Conservation (phyloP, 768 basidiomycete species). For the Rhodotorula kratochvilovae region DNA sequence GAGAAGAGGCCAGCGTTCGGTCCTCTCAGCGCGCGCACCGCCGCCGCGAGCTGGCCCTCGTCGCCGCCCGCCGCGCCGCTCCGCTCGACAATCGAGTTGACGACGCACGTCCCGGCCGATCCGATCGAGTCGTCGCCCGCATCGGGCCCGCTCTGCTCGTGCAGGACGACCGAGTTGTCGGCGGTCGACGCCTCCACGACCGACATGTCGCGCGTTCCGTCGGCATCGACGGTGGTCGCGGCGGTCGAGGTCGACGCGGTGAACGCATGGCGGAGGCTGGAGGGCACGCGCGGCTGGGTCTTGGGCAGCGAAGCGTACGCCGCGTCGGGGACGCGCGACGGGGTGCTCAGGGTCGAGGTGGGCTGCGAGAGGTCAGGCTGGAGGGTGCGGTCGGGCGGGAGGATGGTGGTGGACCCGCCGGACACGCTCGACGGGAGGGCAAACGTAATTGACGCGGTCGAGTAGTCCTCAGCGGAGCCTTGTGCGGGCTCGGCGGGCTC, state of each 20-base stretch:
- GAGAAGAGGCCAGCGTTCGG: slow-evolving; percentile 23
- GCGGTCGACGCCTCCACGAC: background rate
- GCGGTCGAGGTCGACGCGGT: slow-evolving; percentile 8
- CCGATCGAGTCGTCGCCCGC: background rate
- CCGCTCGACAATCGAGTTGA: slow-evolving; percentile 12
- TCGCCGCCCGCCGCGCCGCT: background rate
- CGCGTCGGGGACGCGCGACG: background rate
- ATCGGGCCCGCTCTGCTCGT: background rate
- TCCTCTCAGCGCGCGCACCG: slow-evolving; percentile 24
- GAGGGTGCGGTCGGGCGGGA: background rate
- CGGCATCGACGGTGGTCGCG: background rate
- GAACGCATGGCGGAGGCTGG: slow-evolving; percentile 41
- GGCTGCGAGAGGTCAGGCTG: background rate
- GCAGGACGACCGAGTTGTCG: background rate
- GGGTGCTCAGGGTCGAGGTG: background rate
- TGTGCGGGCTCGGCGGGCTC: background rate
- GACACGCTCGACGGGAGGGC: background rate
- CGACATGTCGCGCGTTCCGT: background rate
- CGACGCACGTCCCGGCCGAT: slow-evolving; percentile 16
- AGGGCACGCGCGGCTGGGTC: slow-evolving; percentile 33
- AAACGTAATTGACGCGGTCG: background rate
- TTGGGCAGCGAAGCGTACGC: background rate
- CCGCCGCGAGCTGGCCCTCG: slow-evolving; percentile 26
- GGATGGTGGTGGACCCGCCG: background rate
- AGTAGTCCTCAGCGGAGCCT: background rate